Evolutionary conservation across 2,329 filamentous ascomycete genomes (phyloP).

Genomic region (Acephala macrosclerotiorum): DNA sequence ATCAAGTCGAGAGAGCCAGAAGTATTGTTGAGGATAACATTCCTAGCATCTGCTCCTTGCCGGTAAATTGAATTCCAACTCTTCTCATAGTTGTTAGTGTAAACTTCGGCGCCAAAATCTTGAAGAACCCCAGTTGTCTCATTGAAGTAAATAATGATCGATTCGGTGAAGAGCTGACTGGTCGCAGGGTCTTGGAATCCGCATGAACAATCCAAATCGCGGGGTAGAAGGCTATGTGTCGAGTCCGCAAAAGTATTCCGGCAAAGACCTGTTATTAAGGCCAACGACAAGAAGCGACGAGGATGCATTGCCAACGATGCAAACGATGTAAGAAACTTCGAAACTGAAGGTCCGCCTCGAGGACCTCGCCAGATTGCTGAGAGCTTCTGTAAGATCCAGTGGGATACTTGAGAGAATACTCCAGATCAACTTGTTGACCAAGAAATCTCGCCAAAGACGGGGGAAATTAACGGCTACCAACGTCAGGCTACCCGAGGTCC

Average conservation of each 20-base stretch:
- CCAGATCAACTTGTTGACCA: background rate
- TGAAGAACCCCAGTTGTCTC: slow-evolving; percentile 48
- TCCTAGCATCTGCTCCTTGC: slow-evolving; percentile 50
- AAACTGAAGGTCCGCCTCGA: background rate
- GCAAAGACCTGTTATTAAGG: background rate
- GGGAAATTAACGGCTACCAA: background rate
- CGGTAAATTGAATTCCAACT: slow-evolving; percentile 54
- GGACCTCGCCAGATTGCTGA: background rate
- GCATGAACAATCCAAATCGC: slow-evolving; percentile 47
- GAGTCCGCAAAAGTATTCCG: background rate
- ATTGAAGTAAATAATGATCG: slow-evolving; percentile 58
- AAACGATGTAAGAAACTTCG: background rate
- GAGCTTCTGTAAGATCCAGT: background rate
- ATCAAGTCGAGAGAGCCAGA: slow-evolving; percentile 22
- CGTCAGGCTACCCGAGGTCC: background rate
- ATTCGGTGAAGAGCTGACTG: slow-evolving; percentile 52
- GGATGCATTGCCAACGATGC: background rate
- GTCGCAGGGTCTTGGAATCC: slow-evolving; percentile 52
- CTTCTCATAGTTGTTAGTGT: slow-evolving; percentile 52
- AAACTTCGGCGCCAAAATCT: slow-evolving; percentile 50
- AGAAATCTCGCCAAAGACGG: background rate
- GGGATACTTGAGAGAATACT: background rate
- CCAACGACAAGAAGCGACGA: background rate
- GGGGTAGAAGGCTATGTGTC: background rate
- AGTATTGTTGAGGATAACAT: slow-evolving; percentile 46